Conservation (phyloP, 257 asterid genomes). For the Plectranthus barbatus region DNA sequence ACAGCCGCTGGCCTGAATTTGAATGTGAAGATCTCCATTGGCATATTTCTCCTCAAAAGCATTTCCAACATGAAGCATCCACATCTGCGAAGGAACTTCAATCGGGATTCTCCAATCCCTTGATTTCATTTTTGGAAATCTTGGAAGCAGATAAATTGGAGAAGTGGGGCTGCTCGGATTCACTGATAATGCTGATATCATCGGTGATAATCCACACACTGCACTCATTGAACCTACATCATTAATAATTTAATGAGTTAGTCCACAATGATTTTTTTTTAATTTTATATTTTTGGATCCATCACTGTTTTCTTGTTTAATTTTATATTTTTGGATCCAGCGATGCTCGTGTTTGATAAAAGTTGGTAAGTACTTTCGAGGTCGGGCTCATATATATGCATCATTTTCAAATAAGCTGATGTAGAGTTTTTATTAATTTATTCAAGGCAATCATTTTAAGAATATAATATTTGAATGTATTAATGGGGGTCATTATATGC, state of each 20-base stretch:
- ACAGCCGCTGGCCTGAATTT: constrained; percentile 82
- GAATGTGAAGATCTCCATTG: constrained; percentile 42
- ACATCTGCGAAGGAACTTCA: constrained; percentile 84
- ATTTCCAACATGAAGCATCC: constrained; percentile 92
- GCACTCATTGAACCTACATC: constrained; percentile 80
- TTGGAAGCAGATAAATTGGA: constrained; percentile 80
- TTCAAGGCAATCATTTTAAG: no score
- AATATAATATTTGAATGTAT: not conserved
- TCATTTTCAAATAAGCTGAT: not conserved
- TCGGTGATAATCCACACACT: constrained; percentile 84
- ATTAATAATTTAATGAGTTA: no score
- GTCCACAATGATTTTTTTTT: no score
- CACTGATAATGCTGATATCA: constrained; percentile 79
- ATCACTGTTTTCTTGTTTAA: no score
- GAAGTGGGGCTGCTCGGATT: constrained; percentile 87
- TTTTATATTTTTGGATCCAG: no score
- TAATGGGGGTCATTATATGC: not conserved
- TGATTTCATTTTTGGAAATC: constrained; percentile 23
- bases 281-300: no score
- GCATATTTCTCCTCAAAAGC: constrained; percentile 50
- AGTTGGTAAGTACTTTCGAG: no score
- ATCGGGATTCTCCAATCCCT: constrained; percentile 88
- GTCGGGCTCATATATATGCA: not conserved
- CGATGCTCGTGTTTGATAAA: no score
- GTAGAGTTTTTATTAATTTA: not conserved